Conservation (phyloP, 768 basidiomycete genomes). For the Pleurotus tuoliensis region DNA sequence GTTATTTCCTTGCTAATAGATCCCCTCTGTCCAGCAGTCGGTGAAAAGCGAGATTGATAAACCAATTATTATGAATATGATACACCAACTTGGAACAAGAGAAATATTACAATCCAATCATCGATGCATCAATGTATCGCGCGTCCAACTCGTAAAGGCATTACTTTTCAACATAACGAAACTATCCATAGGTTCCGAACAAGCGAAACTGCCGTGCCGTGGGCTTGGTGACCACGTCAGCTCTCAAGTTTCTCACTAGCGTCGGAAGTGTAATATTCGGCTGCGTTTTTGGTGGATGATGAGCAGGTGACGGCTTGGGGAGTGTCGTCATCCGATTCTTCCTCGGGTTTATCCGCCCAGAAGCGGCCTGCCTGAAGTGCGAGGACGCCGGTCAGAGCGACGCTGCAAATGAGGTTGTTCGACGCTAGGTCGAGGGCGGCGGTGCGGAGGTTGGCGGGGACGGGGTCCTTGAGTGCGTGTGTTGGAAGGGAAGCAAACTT, state of each 20-base stretch:
- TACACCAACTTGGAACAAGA: background rate
- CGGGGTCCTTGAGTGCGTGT: constrained; percentile 48
- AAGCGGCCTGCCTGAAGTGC: constrained; percentile 79
- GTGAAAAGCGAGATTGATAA: background rate
- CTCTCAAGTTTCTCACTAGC: background rate
- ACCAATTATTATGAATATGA: background rate
- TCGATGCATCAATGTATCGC: background rate
- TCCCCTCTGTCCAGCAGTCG: background rate
- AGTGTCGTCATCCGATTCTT: constrained; percentile 46
- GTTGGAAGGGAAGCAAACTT: constrained; percentile 58
- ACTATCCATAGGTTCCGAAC: background rate
- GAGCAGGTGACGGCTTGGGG: constrained; percentile 16
- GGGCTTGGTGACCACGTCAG: background rate
- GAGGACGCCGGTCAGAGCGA: constrained; percentile 83
- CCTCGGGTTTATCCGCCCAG: constrained; percentile 78
- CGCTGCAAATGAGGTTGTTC: constrained; percentile 81
- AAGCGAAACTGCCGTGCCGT: background rate
- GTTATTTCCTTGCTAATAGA: no score
- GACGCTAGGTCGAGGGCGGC: constrained; percentile 79
- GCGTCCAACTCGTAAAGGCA: no score
- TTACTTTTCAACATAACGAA: no score
- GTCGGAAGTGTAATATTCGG: constrained; percentile 1
- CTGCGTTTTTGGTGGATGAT: background rate
- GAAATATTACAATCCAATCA: background rate
- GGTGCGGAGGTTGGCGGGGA: constrained; percentile 58